Conservation (phyloP, 148 eudicot genomes). For the Chenopodium berlandieri region DNA sequence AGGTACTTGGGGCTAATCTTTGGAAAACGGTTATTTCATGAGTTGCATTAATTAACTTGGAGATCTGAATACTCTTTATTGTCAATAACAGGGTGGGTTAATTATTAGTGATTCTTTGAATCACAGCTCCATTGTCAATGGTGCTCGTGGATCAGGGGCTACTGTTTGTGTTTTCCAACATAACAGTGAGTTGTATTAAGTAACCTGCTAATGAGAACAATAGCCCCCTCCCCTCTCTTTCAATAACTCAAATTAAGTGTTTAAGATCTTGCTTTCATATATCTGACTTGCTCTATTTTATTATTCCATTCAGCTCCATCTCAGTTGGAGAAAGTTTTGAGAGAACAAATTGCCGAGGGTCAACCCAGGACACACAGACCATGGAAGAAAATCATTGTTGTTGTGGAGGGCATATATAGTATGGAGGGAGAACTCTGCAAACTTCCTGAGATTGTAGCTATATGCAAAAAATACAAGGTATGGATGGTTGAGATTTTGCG, state of each 20-base stretch:
- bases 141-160: constrained; percentile 99
- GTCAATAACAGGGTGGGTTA: constrained; percentile 74
- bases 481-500: neutral
- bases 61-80: constrained; percentile 1
- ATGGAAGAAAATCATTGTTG: constrained; percentile 94
- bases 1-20: constrained; percentile 42
- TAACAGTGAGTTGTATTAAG: constrained; percentile 62
- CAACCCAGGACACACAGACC: constrained; percentile 98
- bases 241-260: neutral
- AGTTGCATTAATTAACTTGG: neutral
- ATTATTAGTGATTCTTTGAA: constrained; percentile 94
- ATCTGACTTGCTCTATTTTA: neutral
- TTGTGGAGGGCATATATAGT: constrained; percentile 97
- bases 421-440: constrained; percentile 99
- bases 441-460: constrained; percentile 89
- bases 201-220: neutral
- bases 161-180: constrained; percentile 82
- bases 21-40: neutral
- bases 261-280: neutral
- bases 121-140: constrained; percentile 94
- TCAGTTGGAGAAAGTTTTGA: constrained; percentile 78
- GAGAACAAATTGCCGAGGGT: constrained; percentile 92
- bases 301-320: constrained; percentile 60
- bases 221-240: neutral
- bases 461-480: constrained; percentile 98